Evolutionary conservation across 2,329 filamentous ascomycete species (phyloP), one percentile per base, ranked within the genome.

Genomic region (Botrytis fabae): DNA sequence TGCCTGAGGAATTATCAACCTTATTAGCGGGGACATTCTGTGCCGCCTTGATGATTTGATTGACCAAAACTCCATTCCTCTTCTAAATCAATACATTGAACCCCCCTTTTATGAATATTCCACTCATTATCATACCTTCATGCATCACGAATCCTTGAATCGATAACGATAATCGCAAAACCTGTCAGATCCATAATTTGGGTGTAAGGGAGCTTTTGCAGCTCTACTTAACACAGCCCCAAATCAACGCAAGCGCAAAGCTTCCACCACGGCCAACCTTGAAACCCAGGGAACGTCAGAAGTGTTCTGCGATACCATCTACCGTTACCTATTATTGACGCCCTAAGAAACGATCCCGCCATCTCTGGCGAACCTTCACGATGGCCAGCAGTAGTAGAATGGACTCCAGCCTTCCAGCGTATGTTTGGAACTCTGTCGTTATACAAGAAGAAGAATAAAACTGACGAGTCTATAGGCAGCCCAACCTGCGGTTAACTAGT

Each of bases 401-500:
- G 83, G 88, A 90, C 81, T 86, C 88, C 76, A 89, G 88, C 83
- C 84, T 90, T 79, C 87, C 89, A 80, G 84, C 86, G 90, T 91
- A 84, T 84, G 89, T 89, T 61, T 35, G 40, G n/a, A 68, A 42
- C 74, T 72, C 75, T 54, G 68, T 74, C 61, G 65, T 74, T 59
- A 68, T 35, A 70, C 74, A 65, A 76, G 48, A 42, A 59, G 51
- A 76, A 65, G 69, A 74, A 60, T 62, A 69, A 10, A 38, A 77
- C 79, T 79, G 78, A 78, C 78, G 64, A 69, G 70, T 74, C 74
- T 78, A 71, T 63, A 93, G 92, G 83, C 90, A 92, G 85, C 90
- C 93, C 81, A 98, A 98, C 85, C 87, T 98, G 81, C 91, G 95
- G 84, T 90, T 98, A 78, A 98, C 95, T 80, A 97, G 95, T 98